phyloP scores from a whole-genome alignment of 1,284 basidiomycete genomes.

The Malassezia obtusa region DNA sequence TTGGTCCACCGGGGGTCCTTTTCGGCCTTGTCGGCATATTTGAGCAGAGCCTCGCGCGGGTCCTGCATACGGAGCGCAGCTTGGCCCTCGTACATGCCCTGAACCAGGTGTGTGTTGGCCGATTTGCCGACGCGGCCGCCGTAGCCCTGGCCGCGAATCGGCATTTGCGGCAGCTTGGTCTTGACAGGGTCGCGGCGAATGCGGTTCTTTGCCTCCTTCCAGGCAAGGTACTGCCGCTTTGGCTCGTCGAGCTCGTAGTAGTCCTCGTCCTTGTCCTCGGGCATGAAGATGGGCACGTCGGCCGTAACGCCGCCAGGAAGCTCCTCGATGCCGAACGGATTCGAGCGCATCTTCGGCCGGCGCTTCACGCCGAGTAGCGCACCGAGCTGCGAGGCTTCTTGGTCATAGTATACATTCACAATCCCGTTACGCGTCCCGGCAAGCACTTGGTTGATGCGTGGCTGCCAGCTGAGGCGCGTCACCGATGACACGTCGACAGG shows the following conservation, averaged over 20 bases:
- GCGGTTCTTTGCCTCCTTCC: conserved; percentile 59
- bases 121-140: conserved; percentile 89
- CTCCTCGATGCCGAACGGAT: conserved; percentile 12
- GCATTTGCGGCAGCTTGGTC: conserved; percentile 56
- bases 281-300: conserved; percentile 23
- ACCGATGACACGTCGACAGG: conserved; percentile 10
- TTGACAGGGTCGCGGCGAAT: conserved; percentile 62
- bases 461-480: conserved; percentile 23
- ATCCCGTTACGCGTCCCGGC: conserved; percentile 54
- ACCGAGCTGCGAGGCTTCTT: conserved; percentile 73
- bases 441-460: conserved; percentile 38
- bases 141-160: conserved; percentile 77
- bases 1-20: conserved; percentile 68
- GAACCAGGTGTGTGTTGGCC: conserved; percentile 87
- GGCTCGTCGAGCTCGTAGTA: conserved; percentile 56
- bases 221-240: conserved; percentile 30
- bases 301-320: not conserved
- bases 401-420: conserved; percentile 81
- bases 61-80: conserved; percentile 50
- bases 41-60: conserved; percentile 91
- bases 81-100: conserved; percentile 60
- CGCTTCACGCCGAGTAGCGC: conserved; percentile 68
- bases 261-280: conserved; percentile 15
- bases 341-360: conserved; percentile 5
- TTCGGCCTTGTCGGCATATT: conserved; percentile 70